Evolutionary conservation across 2,329 filamentous ascomycete species (phyloP).

Genomic region (Colletotrichum theobromicola): DNA sequence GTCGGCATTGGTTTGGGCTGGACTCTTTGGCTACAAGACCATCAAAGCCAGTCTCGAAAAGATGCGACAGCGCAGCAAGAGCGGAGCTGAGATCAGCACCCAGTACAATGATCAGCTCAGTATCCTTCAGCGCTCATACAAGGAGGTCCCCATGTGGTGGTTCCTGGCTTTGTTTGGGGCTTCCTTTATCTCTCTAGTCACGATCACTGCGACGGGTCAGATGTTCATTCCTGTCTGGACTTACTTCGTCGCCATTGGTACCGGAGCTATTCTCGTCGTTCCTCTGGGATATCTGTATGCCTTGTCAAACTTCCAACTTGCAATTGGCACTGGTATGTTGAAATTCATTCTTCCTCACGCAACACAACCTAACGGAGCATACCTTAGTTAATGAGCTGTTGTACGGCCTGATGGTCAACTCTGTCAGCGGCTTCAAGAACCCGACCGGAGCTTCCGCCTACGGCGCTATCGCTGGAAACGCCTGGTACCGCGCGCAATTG

Average conservation of each 20-base stretch:
- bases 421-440: conserved; percentile 48
- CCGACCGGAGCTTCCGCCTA: conserved; percentile 64
- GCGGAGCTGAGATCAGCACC: conserved; percentile 50
- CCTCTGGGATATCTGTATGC: conserved; percentile 66
- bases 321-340: conserved; percentile 3
- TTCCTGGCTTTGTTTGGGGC: conserved; percentile 54
- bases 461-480: conserved; percentile 63
- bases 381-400: conserved; percentile 61
- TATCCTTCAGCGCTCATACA: conserved; percentile 60
- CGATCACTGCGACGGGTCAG: conserved; percentile 53
- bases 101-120: conserved; percentile 66
- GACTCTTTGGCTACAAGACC: conserved; percentile 41
- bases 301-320: conserved; percentile 57
- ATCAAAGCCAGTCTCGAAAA: conserved; percentile 42
- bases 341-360: too few relatives aligned
- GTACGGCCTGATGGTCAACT: conserved; percentile 64
- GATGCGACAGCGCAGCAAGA: conserved; percentile 22
- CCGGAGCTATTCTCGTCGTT: conserved; percentile 59
- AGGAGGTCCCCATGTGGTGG: conserved; percentile 66
- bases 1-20: conserved; percentile 56
- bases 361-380: not conserved
- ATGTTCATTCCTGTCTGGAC: conserved; percentile 67
- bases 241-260: conserved; percentile 60
- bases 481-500: conserved; percentile 63
- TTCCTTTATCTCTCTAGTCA: conserved; percentile 49